A percentile compares a stretch with the other conserved stretches of the same genome.
phyloP scores from a whole-genome alignment of 1,139 yeast species.

The Meyerozyma sp. region DNA sequence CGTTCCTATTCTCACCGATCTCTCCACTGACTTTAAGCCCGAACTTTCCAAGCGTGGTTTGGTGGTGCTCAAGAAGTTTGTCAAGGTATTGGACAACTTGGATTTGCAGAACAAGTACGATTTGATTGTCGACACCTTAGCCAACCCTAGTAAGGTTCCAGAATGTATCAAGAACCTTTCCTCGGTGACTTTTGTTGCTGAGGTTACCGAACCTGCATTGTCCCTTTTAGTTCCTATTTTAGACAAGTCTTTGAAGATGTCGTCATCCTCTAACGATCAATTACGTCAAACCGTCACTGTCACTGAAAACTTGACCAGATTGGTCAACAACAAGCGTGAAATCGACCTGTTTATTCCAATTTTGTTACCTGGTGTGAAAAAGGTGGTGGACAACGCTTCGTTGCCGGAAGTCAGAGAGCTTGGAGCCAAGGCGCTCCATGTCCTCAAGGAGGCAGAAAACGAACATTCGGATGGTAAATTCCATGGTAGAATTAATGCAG shows the following conservation, averaged over 20 bases:
- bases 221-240: slow-evolving; percentile 88
- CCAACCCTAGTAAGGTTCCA: slow-evolving; percentile 85
- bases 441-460: slow-evolving; percentile 74
- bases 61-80: slow-evolving; percentile 63
- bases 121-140: slow-evolving; percentile 79
- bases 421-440: slow-evolving; percentile 79
- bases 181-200: slow-evolving; percentile 95
- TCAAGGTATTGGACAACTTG: slow-evolving; percentile 81
- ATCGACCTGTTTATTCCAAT: slow-evolving; percentile 84
- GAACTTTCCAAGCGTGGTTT: slow-evolving; percentile 87
- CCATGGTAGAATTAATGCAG: slow-evolving; percentile 65
- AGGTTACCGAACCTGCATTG: slow-evolving; percentile 94
- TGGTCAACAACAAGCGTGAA: slow-evolving; percentile 90
- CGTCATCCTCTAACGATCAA: slow-evolving; percentile 91
- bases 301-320: slow-evolving; percentile 90
- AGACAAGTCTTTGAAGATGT: slow-evolving; percentile 82
- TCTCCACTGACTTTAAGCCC: slow-evolving; percentile 93
- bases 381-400: slow-evolving; percentile 85
- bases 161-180: slow-evolving; percentile 85
- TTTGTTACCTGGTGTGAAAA: slow-evolving; percentile 83
- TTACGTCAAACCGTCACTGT: slow-evolving; percentile 95
- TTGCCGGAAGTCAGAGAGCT: slow-evolving; percentile 95
- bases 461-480: slow-evolving; percentile 63
- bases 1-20: slow-evolving; percentile 81
- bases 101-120: slow-evolving; percentile 87